phyloP scores from a whole-genome alignment of 2,329 filamentous ascomycete genomes.

The Neonectria punicea region DNA sequence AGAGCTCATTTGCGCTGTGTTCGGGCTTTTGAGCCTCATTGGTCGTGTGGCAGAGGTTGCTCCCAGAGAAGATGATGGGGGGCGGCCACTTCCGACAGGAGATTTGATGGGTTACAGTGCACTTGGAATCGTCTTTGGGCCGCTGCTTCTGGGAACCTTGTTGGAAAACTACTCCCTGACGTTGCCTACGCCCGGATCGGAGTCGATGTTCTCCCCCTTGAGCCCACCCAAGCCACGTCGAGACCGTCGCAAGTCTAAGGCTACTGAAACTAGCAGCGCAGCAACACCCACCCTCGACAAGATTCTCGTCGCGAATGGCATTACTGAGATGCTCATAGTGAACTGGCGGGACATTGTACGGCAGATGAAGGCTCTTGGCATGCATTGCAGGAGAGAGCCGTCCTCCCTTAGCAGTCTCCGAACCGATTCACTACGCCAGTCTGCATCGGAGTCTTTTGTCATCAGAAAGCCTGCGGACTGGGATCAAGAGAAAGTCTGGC shows the following conservation, averaged over 20 bases:
- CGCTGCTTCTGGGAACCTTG: slow-evolving; percentile 69
- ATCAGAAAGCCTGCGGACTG: slow-evolving; percentile 52
- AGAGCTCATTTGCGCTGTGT: slow-evolving; percentile 73
- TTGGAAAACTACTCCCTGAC: slow-evolving; percentile 63
- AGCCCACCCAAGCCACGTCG: slow-evolving; percentile 54
- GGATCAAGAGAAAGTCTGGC: slow-evolving; percentile 35
- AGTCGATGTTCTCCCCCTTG: slow-evolving; percentile 55
- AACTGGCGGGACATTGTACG: slow-evolving; percentile 73
- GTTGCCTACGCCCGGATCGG: slow-evolving; percentile 53
- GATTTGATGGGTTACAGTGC: slow-evolving; percentile 73
- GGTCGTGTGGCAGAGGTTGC: slow-evolving; percentile 66
- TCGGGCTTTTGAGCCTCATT: slow-evolving; percentile 71
- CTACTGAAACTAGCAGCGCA: slow-evolving; percentile 14
- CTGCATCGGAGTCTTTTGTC: slow-evolving; percentile 54
- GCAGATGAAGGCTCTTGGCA: slow-evolving; percentile 64
- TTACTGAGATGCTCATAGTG: slow-evolving; percentile 73
- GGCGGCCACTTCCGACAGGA: slow-evolving; percentile 62
- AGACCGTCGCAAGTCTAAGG: slow-evolving; percentile 37
- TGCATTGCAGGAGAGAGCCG: slow-evolving; percentile 38
- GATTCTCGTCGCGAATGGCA: slow-evolving; percentile 65
- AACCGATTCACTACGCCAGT: slow-evolving; percentile 48
- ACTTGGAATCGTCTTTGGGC: slow-evolving; percentile 73
- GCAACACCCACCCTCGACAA: slow-evolving; percentile 60
- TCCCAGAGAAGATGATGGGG: slow-evolving; percentile 61
- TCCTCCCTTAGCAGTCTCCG: slow-evolving; percentile 26